A percentile compares a stretch with the other conserved stretches of the same genome.
These are phyloP conservation scores for Gentiana macrophylla DNA, from an alignment of 257 asterid genomes.

Conservation along the genomic window DNA sequence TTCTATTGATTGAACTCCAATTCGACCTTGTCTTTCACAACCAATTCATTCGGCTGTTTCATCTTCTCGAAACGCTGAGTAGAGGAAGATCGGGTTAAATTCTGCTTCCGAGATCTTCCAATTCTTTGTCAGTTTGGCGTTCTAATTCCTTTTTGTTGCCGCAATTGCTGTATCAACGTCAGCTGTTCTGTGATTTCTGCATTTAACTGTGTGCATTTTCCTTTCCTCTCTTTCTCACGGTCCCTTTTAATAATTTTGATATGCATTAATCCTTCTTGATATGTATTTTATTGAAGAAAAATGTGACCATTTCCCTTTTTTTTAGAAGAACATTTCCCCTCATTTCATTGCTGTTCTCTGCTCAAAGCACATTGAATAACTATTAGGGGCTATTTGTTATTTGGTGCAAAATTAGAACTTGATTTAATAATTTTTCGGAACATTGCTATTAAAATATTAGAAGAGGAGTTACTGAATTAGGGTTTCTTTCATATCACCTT, in stretches of 20 bases:
- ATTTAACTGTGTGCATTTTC: neutral
- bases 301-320: neutral
- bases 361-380: neutral
- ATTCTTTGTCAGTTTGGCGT: no score
- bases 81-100: slow-evolving; percentile 7
- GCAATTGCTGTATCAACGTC: slow-evolving; percentile 1
- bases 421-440: neutral
- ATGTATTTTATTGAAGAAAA: neutral
- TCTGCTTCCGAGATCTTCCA: neutral
- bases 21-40: neutral
- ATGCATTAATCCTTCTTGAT: neutral
- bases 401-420: neutral
- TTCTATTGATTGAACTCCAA: neutral
- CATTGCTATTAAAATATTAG: no score
- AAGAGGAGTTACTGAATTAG: no score
- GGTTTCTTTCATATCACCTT: no score
- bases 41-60: no score
- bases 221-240: neutral
- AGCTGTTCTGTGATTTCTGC: neutral
- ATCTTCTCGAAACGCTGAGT: slow-evolving; percentile 2
- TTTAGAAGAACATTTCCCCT: neutral
- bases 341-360: neutral
- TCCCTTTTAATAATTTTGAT: neutral
- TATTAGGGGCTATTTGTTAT: slow-evolving; percentile 2
- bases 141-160: neutral